These are phyloP conservation scores for Fusarium pseudograminearum DNA, from an alignment of 2,329 filamentous ascomycete species.

Conservation along the genomic window DNA sequence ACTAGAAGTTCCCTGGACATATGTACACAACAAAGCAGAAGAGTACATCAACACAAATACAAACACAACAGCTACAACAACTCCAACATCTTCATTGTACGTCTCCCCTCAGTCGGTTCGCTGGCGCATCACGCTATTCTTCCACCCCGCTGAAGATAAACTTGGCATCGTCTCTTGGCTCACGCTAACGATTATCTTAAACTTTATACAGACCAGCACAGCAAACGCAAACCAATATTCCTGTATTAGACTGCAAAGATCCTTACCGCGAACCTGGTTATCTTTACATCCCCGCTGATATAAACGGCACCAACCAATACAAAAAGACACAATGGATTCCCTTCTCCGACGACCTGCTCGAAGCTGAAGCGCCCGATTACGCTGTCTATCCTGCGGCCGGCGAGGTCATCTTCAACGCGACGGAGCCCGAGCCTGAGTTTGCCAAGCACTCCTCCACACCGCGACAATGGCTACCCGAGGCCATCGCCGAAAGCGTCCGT, in stretches of 20 bases:
- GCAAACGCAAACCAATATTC: not conserved
- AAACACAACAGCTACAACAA: not conserved
- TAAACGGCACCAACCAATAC: constrained; percentile 67
- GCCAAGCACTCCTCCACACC: constrained; percentile 27
- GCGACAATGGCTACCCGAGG: constrained; percentile 32
- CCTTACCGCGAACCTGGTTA: constrained; percentile 64
- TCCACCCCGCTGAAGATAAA: constrained; percentile 1
- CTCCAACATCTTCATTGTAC: constrained; percentile 19
- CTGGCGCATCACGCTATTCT: not conserved
- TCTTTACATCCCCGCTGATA: constrained; percentile 61
- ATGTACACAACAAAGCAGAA: constrained; percentile 29
- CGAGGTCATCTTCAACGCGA: constrained; percentile 76
- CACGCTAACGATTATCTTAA: constrained; percentile 22
- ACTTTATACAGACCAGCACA: constrained; percentile 8
- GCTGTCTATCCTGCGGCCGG: constrained; percentile 54
- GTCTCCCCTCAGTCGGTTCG: not conserved
- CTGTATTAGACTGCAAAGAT: constrained; percentile 32
- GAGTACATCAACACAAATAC: constrained; percentile 22
- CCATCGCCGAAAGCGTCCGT: constrained; percentile 28
- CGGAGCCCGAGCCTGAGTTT: constrained; percentile 50
- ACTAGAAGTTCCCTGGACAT: constrained; percentile 24
- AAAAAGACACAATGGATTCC: constrained; percentile 59
- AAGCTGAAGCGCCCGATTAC: constrained; percentile 64
- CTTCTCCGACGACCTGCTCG: constrained; percentile 62
- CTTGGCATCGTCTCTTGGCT: constrained; percentile 26